Percentiles rank a stretch among this genome's conserved stretches.
Evolutionary conservation across 78 protist species (phyloP).

Genomic region (Carpediemonas membranifera): DNA sequence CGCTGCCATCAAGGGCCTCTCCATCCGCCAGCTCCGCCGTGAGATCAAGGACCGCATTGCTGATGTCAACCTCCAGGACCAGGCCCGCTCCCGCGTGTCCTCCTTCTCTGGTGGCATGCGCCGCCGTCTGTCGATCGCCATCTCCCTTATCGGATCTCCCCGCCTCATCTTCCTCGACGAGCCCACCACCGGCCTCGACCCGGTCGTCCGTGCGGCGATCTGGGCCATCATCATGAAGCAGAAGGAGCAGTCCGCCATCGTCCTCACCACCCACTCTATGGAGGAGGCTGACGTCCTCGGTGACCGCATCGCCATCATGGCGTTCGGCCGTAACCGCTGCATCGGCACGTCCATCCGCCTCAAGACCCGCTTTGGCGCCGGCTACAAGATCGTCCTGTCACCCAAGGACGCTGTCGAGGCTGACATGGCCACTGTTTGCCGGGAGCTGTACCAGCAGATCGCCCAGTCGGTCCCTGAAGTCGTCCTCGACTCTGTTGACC

Average conservation of each 20-base stretch:
- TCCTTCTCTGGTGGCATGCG: not conserved
- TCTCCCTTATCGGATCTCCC: not conserved
- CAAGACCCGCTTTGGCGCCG: slow-evolving; percentile 62
- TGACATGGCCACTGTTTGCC: not conserved
- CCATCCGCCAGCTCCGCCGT: not conserved
- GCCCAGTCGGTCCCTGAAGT: too few relatives aligned
- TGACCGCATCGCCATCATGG: slow-evolving; percentile 72
- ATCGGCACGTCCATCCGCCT: slow-evolving; percentile 57
- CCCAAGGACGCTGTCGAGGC: not conserved
- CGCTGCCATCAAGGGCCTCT: too few relatives aligned
- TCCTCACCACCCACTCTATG: too few relatives aligned
- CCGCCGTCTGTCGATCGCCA: not conserved
- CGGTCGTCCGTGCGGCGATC: too few relatives aligned
- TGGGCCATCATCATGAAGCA: slow-evolving; percentile 39
- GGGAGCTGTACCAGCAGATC: too few relatives aligned
- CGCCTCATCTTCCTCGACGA: not conserved
- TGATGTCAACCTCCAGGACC: not conserved
- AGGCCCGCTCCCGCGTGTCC: not conserved
- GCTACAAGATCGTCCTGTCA: slow-evolving; percentile 38
- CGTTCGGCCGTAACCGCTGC: slow-evolving; percentile 40
- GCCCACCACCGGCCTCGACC: too few relatives aligned
- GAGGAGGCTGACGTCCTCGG: slow-evolving; percentile 87
- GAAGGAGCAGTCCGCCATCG: too few relatives aligned
- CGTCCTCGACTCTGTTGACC: not conserved
- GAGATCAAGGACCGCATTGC: not conserved